Evolutionary conservation across 345 rosid species (phyloP).

Genomic region (Eucalyptus shirleyi): DNA sequence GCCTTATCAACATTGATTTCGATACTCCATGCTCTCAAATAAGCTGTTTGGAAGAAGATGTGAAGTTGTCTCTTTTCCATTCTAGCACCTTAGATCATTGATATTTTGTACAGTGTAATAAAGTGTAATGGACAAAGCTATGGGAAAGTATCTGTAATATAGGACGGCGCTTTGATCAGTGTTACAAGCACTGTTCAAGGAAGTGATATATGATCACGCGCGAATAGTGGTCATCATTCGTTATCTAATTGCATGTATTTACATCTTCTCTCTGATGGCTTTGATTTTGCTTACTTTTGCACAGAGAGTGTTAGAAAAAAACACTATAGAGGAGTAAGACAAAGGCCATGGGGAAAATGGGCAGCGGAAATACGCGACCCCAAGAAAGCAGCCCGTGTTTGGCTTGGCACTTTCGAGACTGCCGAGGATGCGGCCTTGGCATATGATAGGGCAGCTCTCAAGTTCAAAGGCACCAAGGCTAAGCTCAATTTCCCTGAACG

Average conservation of each 20-base stretch:
- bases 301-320: slow-evolving; percentile 45
- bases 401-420: slow-evolving; percentile 94
- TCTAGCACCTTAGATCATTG: background rate
- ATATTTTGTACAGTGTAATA: background rate
- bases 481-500: slow-evolving; percentile 87
- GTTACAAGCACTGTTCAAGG: background rate
- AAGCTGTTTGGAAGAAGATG: background rate
- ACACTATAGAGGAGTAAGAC: slow-evolving; percentile 95
- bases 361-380: slow-evolving; percentile 98
- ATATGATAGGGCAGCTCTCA: slow-evolving; percentile 83
- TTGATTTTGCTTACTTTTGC: background rate
- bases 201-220: background rate
- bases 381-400: slow-evolving; percentile 67
- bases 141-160: background rate
- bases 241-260: background rate
- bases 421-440: slow-evolving; percentile 94
- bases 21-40: background rate
- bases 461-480: slow-evolving; percentile 91
- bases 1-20: background rate
- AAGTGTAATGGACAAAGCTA: background rate
- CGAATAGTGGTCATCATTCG: background rate
- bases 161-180: background rate
- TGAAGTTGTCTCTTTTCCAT: background rate
- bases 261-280: background rate
- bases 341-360: slow-evolving; percentile 99